Base-by-base conservation (phyloP, 768 basidiomycete species). In the Pholiota conissans region DNA sequence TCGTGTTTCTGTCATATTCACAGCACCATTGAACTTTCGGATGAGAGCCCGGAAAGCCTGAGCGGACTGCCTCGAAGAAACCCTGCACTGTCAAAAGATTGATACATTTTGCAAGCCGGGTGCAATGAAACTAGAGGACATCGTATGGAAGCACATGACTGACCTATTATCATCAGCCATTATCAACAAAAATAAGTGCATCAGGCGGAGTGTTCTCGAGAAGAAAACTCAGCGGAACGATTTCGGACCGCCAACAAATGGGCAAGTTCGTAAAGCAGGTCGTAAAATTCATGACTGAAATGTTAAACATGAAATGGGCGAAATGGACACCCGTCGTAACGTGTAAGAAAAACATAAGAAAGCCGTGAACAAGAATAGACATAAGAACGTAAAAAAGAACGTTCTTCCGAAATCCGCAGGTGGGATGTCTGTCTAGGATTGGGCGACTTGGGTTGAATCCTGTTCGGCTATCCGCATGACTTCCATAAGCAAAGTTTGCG, bases 401-500 rank as follows among this genome's bases (percentile, higher is more conserved):
- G 34, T 27, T 51, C 35, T 48, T 56, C 53, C 49, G 34, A 52
- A 59, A 52, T 55, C 53, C 52, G 30, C 42, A 49, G 34, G 22
- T 39, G 11, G 26, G 30, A 18, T n/a, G 20, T 45, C 20, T 37
- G 37, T 52, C 57, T 65, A 70, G 53, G 69, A 66, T 52, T 65
- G 62, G 48, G 65, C 56, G 39, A 63, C 63, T 20, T 58, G 62
- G 27, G 18, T 46, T 22, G 53, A 20, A 53, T 69, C 70, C 58
- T 75, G 68, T 62, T 89, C 87, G 27, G 90, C 90, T 67, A 82
- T 76, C 51, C 80, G 78, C 89, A 93, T 91, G 58, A 92, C 83
- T 67, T 94, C 91, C 89, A 93, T 93, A 56, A 93, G 79, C 53
- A 86, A 66, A 1, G 89, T 88, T 69, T 91, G 91, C 64, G 89